Percentiles rank a stretch among this genome's conserved stretches.
phyloP scores from a whole-genome alignment of 2,329 filamentous ascomycete genomes.

The Diaporthe sp. region DNA sequence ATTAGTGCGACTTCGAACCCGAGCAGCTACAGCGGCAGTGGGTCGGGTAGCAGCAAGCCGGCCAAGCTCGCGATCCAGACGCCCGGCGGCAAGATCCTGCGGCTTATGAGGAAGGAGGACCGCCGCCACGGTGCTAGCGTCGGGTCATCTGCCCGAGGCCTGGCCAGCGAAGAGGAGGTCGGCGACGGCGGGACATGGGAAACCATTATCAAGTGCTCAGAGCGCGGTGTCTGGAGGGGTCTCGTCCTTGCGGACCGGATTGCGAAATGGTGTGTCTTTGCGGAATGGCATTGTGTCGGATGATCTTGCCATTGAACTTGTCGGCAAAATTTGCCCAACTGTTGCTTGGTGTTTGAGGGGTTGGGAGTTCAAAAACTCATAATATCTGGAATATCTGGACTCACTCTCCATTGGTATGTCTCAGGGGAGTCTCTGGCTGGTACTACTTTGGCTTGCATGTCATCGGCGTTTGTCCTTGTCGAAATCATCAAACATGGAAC shows the following conservation, averaged over 20 bases:
- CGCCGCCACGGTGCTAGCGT: conserved; percentile 66
- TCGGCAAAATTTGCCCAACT: background rate
- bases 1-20: conserved; percentile 73
- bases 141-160: conserved; percentile 50
- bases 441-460: conserved; percentile 28
- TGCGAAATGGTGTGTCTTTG: conserved; percentile 92
- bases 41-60: conserved; percentile 79
- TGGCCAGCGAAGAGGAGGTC: conserved; percentile 63
- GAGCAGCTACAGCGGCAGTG: conserved; percentile 65
- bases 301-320: conserved; percentile 17
- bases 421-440: conserved; percentile 13
- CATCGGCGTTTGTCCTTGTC: conserved; percentile 28
- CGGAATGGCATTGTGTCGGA: conserved; percentile 79
- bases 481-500: conserved; percentile 17
- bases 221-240: conserved; percentile 84
- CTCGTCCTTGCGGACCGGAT: conserved; percentile 87
- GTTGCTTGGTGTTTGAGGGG: conserved; percentile 1
- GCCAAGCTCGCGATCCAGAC: conserved; percentile 97
- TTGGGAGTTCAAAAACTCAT: conserved; percentile 5
- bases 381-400: conserved; percentile 36
- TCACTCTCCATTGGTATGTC: conserved; percentile 2
- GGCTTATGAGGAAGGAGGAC: conserved; percentile 86
- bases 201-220: conserved; percentile 91
- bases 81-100: conserved; percentile 92
- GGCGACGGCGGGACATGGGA: conserved; percentile 86